phyloP scores from a whole-genome alignment of 495 filamentous ascomycete genomes.

The Penicillium turbatum region DNA sequence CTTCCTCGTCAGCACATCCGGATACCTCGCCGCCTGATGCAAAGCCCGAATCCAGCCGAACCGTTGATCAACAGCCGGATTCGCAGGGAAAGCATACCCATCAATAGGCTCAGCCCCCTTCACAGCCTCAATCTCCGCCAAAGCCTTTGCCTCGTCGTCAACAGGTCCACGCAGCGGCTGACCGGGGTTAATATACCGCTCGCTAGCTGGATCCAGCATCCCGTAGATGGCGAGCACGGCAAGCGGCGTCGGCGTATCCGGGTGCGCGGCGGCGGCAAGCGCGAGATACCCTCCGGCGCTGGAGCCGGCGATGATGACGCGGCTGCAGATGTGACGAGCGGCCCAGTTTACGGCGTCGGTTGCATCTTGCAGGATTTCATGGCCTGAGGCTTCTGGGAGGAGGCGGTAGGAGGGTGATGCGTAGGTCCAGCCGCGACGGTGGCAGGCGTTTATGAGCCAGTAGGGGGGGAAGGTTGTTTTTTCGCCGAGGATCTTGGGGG shows the following conservation, averaged over 20 bases:
- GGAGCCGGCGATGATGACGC: slow-evolving; percentile 7
- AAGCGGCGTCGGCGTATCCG: background rate
- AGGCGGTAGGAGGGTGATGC: slow-evolving; percentile 9
- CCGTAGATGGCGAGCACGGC: slow-evolving; percentile 4
- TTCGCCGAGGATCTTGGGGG: background rate
- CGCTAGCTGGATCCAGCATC: background rate
- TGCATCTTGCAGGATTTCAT: slow-evolving; percentile 5
- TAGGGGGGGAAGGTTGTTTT: slow-evolving; percentile 2
- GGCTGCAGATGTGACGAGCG: background rate
- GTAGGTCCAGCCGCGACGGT: slow-evolving; percentile 1
- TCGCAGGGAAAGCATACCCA: background rate
- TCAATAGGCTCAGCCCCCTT: background rate
- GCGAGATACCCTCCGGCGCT: slow-evolving; percentile 11
- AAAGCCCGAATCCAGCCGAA: slow-evolving; percentile 2
- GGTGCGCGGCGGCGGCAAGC: background rate
- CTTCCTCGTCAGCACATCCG: background rate
- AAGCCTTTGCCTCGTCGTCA: background rate
- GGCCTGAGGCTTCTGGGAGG: background rate
- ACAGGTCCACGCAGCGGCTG: background rate
- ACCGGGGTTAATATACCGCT: background rate
- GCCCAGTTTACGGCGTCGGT: slow-evolving; percentile 2
- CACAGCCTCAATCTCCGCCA: background rate
- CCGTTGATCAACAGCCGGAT: background rate
- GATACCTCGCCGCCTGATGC: slow-evolving; percentile 1
- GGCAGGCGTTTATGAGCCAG: slow-evolving; percentile 11